Evolutionary conservation across 768 basidiomycete species (phyloP).

Genomic region (Amanita thiersii): DNA sequence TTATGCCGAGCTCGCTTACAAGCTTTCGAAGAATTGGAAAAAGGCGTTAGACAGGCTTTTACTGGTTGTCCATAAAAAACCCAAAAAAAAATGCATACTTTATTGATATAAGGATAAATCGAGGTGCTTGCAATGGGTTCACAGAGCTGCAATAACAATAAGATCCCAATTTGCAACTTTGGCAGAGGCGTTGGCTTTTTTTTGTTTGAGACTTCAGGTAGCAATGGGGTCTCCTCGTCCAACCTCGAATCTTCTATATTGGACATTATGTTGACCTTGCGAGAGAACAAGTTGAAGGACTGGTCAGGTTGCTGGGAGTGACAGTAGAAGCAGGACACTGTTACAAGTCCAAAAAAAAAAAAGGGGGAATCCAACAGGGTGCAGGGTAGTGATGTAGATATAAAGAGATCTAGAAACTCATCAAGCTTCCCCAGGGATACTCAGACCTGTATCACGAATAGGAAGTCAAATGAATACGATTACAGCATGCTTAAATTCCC

Average conservation of each 20-base stretch:
- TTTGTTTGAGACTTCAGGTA: background rate
- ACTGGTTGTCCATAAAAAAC: too few species aligned
- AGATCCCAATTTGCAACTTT: slow-evolving; percentile 38
- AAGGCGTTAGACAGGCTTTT: background rate
- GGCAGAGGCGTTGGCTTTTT: slow-evolving; percentile 36
- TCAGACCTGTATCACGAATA: too few species aligned
- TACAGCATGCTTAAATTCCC: too few species aligned
- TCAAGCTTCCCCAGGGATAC: too few species aligned
- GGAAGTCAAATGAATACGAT: too few species aligned
- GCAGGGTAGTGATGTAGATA: too few species aligned
- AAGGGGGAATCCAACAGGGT: too few species aligned
- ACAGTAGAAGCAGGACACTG: too few species aligned
- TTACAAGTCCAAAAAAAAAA: too few species aligned
- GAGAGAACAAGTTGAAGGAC: too few species aligned
- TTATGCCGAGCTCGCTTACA: slow-evolving; percentile 38
- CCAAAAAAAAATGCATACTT: slow-evolving; percentile 24
- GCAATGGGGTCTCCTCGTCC: background rate
- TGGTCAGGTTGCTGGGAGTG: too few species aligned
- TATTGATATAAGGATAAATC: slow-evolving; percentile 60
- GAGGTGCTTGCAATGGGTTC: slow-evolving; percentile 51
- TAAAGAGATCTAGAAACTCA: too few species aligned
- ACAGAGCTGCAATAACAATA: slow-evolving; percentile 39
- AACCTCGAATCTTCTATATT: background rate
- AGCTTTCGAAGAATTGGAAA: slow-evolving; percentile 22
- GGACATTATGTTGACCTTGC: background rate